phyloP scores from a whole-genome alignment of 176 grass and related monocot genomes.

The Tillandsia leiboldiana region DNA sequence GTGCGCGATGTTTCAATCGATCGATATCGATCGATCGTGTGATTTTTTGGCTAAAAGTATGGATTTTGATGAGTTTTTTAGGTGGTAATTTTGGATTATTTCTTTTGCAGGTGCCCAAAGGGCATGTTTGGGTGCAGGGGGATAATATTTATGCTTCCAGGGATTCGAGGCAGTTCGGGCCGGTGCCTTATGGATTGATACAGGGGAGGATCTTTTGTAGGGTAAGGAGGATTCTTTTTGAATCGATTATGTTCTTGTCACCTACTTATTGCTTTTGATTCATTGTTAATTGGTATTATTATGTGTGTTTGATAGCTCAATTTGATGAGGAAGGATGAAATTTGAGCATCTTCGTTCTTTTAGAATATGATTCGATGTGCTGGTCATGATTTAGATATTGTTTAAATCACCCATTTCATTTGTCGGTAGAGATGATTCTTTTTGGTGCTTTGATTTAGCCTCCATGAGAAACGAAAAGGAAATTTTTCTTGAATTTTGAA shows the following conservation, averaged over 20 bases:
- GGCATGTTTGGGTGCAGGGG: conserved; percentile 87
- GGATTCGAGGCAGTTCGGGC: conserved; percentile 75
- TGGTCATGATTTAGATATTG: neutral
- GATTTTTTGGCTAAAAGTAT: neutral
- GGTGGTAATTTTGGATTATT: neutral
- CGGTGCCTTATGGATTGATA: conserved; percentile 64
- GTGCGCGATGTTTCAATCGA: conserved; percentile 14
- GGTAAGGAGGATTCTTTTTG: conserved; percentile 28
- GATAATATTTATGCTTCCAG: conserved; percentile 61
- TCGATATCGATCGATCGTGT: neutral
- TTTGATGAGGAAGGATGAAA: neutral
- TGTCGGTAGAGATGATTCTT: no score
- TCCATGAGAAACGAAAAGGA: no score
- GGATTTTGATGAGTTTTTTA: neutral
- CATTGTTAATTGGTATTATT: neutral
- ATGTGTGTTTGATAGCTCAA: neutral
- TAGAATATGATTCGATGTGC: neutral
- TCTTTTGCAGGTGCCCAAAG: conserved; percentile 61
- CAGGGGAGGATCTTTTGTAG: conserved; percentile 52
- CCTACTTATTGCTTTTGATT: neutral
- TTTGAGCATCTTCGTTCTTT: neutral
- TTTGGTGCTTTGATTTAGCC: no score
- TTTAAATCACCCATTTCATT: no score
- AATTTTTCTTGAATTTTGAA: no score
- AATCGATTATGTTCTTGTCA: neutral